Base-by-base conservation (phyloP, 805 yeast species). In the Brettanomyces nanus region DNA sequence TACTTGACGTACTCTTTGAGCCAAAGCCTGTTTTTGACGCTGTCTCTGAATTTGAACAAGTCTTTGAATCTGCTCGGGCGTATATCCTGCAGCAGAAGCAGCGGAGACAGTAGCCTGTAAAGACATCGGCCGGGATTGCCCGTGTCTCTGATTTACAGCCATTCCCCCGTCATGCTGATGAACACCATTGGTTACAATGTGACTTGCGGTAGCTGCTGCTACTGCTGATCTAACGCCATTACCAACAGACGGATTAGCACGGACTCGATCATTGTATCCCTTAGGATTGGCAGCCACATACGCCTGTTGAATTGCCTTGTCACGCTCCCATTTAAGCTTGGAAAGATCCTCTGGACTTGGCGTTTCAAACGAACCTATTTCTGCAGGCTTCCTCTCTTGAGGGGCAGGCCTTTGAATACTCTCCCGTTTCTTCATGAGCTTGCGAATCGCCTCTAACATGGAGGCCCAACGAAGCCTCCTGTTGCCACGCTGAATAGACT, bases 381-480 rank as follows among this genome's bases (percentile, higher is more conserved):
- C 38, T n/a, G 45, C 48, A 7, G 38, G 36, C 43, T 63, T 55
- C 22, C 62, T 51, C 4, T 61, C 48, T 31, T 55, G 62, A 6
- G 66, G 66, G 36, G 69, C 69, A 15, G 83, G 84, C 45, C 73
- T 71, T 15, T 82, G 80, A 4, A 77, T 75, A 48, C 70, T 76
- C 57, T 92, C 98, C 32, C 97, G 70, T 56, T 89, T 89, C 48
- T 85, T 77, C 80, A 89, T 85, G 47, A 82, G 68, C 60, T 87
- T 87, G 41, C 96, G 70, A 63, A 92, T 80, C 1, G 95, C 96
- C 55, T 92, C 98, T 65, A 92, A 85, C 85, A 92, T 83, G 38
- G 95, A 83, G 0, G 95, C 95, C 97, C 97, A 92, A 46, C 97
- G 73, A 42, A 90, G 66, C 38, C 95, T 69, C 42, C 84, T 68